Percentiles rank a stretch among this genome's conserved stretches.
Evolutionary conservation across 371 early-diverging fungal species (phyloP).

Genomic region (Dinochytrium kinnereticum): DNA sequence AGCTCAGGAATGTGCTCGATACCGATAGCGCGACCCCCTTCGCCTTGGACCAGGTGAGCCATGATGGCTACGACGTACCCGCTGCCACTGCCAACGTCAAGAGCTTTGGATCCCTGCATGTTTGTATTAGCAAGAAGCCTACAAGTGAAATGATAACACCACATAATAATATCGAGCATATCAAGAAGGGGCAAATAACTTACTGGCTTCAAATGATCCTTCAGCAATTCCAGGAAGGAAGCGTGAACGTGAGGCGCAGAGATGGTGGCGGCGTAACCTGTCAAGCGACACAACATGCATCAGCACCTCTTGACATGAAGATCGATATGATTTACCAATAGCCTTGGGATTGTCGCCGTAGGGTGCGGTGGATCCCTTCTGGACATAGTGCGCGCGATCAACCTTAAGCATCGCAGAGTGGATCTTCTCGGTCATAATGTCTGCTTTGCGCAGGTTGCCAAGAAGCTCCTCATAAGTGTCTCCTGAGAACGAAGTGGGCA

Average conservation of each 20-base stretch:
- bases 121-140: no score
- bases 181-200: no score
- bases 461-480: no score
- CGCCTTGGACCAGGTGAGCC: conserved; percentile 58
- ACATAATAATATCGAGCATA: no score
- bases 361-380: neutral
- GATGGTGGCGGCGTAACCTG: conserved; percentile 71
- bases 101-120: conserved; percentile 40
- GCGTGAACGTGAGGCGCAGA: conserved; percentile 96
- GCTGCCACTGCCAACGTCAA: conserved; percentile 90
- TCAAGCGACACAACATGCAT: no score
- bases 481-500: no score
- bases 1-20: conserved; percentile 84
- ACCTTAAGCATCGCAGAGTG: conserved; percentile 2
- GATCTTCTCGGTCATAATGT: no score
- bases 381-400: neutral
- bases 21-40: conserved; percentile 65
- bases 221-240: conserved; percentile 75
- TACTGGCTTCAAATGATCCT: conserved; percentile 62
- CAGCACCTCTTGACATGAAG: no score
- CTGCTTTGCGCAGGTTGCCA: no score
- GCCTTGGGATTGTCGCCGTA: neutral
- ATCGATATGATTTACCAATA: no score
- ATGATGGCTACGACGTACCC: conserved; percentile 85
- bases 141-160: no score